Conservation (phyloP, 768 basidiomycete species). For the Kwoniella mangroviensis region DNA sequence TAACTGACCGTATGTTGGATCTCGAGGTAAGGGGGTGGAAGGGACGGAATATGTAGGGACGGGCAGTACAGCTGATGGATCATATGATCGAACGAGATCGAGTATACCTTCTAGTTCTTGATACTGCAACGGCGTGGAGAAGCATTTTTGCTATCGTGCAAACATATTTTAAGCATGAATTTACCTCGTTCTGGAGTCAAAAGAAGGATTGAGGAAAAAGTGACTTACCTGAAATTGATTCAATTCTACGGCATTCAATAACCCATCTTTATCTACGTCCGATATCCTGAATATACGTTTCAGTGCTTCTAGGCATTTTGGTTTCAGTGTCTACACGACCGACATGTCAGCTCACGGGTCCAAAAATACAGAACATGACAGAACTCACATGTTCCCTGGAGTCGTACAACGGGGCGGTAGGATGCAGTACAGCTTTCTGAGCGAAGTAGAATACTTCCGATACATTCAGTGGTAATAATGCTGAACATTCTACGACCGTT, state of each 20-base stretch:
- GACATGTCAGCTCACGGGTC: conserved; percentile 7
- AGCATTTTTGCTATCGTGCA: conserved; percentile 80
- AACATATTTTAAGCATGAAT: too few species aligned
- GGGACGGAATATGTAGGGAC: conserved; percentile 44
- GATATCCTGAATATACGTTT: conserved; percentile 95
- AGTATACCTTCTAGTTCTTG: conserved; percentile 97
- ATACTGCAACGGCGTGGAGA: conserved; percentile 85
- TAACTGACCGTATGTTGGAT: conserved; percentile 37
- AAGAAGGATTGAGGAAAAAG: neutral
- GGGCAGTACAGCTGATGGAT: conserved; percentile 71
- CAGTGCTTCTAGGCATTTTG: conserved; percentile 83
- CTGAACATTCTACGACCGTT: conserved; percentile 93
- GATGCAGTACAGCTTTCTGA: conserved; percentile 95
- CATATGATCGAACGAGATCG: conserved; percentile 82
- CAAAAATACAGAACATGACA: neutral
- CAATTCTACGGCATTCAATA: conserved; percentile 84
- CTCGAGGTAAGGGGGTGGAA: conserved; percentile 37
- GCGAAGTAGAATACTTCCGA: conserved; percentile 99
- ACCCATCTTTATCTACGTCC: conserved; percentile 90
- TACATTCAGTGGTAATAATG: conserved; percentile 83
- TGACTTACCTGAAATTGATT: conserved; percentile 89
- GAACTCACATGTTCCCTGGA: conserved; percentile 84
- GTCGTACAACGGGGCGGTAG: conserved; percentile 95
- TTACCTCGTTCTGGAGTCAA: too few species aligned
- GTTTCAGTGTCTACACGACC: conserved; percentile 75